These are phyloP conservation scores for Apiotrichum brassicae DNA, from an alignment of 1,284 basidiomycete genomes.

Conservation along the genomic window DNA sequence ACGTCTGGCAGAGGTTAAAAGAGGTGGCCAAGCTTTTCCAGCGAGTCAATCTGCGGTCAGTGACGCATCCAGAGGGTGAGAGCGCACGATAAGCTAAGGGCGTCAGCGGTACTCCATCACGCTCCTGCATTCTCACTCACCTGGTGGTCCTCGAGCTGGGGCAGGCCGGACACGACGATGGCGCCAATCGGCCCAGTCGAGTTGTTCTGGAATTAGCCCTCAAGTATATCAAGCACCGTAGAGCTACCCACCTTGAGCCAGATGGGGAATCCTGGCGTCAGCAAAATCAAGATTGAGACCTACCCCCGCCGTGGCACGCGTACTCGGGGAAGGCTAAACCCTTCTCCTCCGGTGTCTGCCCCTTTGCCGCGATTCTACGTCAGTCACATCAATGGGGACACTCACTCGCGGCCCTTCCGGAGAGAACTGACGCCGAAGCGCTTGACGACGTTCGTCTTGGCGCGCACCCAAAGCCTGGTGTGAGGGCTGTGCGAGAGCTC, in stretches of 20 bases:
- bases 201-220: conserved; percentile 98
- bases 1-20: no score
- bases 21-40: conserved; percentile 14
- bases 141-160: conserved; percentile 46
- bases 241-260: conserved; percentile 28
- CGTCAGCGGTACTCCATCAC: background rate
- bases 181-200: conserved; percentile 47
- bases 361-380: conserved; percentile 18
- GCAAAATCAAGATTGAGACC: conserved; percentile 2
- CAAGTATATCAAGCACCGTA: no score
- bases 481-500: background rate
- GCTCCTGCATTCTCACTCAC: conserved; percentile 9
- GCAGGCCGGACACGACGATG: conserved; percentile 46
- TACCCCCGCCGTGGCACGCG: conserved; percentile 42
- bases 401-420: conserved; percentile 37
- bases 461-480: conserved; percentile 32
- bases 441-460: conserved; percentile 42
- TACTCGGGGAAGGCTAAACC: conserved; percentile 36
- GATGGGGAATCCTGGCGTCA: conserved; percentile 36
- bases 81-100: conserved; percentile 7
- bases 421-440: conserved; percentile 35
- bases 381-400: background rate
- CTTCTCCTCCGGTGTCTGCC: conserved; percentile 25
- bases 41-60: conserved; percentile 15
- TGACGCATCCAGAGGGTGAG: background rate